Conservation (phyloP, 1,284 basidiomycete genomes). For the Ceratobasidium sp. region DNA sequence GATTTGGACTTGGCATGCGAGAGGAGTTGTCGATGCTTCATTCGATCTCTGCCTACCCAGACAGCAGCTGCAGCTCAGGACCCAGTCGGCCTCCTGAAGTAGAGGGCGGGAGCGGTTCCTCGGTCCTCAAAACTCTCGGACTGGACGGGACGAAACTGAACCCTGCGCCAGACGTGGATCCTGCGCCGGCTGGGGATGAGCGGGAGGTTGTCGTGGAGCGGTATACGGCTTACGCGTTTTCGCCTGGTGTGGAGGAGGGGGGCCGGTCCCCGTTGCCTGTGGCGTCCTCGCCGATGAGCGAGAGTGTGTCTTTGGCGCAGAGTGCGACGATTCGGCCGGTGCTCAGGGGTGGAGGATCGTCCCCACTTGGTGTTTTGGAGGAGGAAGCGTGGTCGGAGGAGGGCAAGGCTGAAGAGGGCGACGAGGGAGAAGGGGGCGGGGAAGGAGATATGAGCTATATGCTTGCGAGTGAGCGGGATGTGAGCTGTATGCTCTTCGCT, state of each 20-base stretch:
- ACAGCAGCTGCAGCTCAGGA: constrained; percentile 30
- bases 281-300: constrained; percentile 29
- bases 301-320: background rate
- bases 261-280: background rate
- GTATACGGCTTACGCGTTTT: background rate
- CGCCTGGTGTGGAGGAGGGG: background rate
- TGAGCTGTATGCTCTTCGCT: constrained; percentile 15
- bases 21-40: constrained; percentile 10
- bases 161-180: constrained; percentile 25
- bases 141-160: constrained; percentile 24
- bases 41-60: constrained; percentile 26
- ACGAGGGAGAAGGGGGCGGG: background rate
- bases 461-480: constrained; percentile 24
- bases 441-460: constrained; percentile 25
- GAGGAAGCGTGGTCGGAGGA: constrained; percentile 21
- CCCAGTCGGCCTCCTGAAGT: constrained; percentile 8
- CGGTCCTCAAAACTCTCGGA: constrained; percentile 9
- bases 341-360: constrained; percentile 20
- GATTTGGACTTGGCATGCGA: background rate
- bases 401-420: background rate
- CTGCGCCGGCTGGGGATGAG: background rate
- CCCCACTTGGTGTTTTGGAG: constrained; percentile 15
- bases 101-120: constrained; percentile 6
- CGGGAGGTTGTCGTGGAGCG: background rate
- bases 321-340: constrained; percentile 35